Conservation (phyloP, 2,329 filamentous ascomycete genomes). For the Saccharata proteae region DNA sequence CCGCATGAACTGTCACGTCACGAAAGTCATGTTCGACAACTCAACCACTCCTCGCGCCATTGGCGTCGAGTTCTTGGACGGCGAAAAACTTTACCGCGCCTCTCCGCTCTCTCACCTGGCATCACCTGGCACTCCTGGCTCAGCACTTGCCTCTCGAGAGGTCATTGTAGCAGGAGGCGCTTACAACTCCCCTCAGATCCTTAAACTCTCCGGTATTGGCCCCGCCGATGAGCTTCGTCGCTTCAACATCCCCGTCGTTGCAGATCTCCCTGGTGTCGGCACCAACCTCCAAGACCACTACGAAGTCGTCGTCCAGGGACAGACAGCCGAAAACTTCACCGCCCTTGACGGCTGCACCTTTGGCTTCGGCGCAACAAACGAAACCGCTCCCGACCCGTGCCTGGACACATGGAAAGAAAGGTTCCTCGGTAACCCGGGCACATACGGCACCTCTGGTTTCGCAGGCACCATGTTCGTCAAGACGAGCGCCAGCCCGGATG, state of each 20-base stretch:
- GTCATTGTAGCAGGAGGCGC: constrained; percentile 39
- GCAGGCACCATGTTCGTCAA: constrained; percentile 34
- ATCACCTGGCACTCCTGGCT: constrained; percentile 25
- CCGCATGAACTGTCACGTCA: constrained; percentile 49
- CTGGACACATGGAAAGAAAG: constrained; percentile 29
- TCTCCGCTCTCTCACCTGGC: constrained; percentile 19
- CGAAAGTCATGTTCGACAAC: constrained; percentile 54
- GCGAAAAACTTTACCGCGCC: constrained; percentile 26
- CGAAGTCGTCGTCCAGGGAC: constrained; percentile 41
- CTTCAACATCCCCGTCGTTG: constrained; percentile 42
- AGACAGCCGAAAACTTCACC: constrained; percentile 24
- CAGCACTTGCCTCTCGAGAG: constrained; percentile 30
- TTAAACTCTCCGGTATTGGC: constrained; percentile 54
- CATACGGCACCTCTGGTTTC: constrained; percentile 40
- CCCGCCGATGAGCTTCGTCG: constrained; percentile 39
- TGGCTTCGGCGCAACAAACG: constrained; percentile 8
- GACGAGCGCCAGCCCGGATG: constrained; percentile 28
- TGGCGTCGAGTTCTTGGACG: constrained; percentile 32
- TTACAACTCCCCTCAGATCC: constrained; percentile 52
- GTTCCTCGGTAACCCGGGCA: constrained; percentile 19
- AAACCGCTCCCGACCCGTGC: constrained; percentile 27
- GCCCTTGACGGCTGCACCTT: constrained; percentile 28
- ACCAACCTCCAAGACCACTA: constrained; percentile 53
- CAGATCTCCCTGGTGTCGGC: constrained; percentile 50
- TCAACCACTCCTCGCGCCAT: constrained; percentile 43